phyloP scores from a whole-genome alignment of 306 rosid genomes.

The Vachellia collinsii region DNA sequence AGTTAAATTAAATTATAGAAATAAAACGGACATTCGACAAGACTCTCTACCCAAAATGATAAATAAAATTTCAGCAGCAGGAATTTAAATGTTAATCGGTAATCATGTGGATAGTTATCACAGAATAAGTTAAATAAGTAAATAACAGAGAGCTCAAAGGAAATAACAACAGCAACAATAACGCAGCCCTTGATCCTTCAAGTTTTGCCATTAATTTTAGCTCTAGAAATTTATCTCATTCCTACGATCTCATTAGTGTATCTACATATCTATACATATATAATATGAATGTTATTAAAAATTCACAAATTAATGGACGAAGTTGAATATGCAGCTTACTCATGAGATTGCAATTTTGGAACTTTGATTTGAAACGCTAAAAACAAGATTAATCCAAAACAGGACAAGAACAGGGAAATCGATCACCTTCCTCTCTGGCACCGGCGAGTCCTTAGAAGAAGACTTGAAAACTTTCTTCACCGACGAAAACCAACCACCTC shows the following conservation, averaged over 20 bases:
- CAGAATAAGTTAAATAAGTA: neutral
- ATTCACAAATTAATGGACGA: neutral
- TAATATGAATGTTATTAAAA: too few species aligned
- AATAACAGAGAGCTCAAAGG: neutral
- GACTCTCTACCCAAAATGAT: neutral
- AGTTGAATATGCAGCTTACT: neutral
- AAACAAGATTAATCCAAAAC: neutral
- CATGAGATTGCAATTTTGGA: neutral
- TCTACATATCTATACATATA: too few species aligned
- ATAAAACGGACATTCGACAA: neutral
- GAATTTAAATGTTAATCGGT: slow-evolving; percentile 1
- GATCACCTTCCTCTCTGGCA: slow-evolving; percentile 64
- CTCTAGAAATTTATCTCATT: neutral
- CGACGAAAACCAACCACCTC: slow-evolving; percentile 81
- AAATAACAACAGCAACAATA: neutral
- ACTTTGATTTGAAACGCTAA: neutral
- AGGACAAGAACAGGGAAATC: slow-evolving; percentile 12
- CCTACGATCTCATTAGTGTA: too few species aligned
- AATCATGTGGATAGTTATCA: slow-evolving; percentile 5
- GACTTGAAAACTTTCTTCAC: slow-evolving; percentile 86
- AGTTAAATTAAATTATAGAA: too few species aligned
- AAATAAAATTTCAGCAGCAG: neutral
- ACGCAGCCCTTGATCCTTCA: neutral
- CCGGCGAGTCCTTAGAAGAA: slow-evolving; percentile 65
- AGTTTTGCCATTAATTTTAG: neutral